phyloP scores from a whole-genome alignment of 2,329 filamentous ascomycete species.

The Podosphaera fusca region DNA sequence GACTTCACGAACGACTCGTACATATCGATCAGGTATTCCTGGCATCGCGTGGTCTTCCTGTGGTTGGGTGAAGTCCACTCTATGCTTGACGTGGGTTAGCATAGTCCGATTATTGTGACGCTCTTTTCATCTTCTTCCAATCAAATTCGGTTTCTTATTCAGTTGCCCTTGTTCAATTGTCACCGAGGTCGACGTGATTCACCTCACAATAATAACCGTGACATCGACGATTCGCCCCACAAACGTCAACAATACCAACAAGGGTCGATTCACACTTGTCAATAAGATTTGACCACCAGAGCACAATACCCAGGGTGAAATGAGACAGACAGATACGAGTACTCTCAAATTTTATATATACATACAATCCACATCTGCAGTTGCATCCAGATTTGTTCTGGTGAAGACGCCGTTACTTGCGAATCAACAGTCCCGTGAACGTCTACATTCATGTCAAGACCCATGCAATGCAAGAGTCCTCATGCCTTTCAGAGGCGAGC shows the following conservation, averaged over 20 bases:
- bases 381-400: not conserved
- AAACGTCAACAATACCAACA: not conserved
- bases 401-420: not conserved
- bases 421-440: not conserved
- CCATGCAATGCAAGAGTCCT: not conserved
- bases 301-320: not conserved
- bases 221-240: not conserved
- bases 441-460: not conserved
- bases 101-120: not conserved
- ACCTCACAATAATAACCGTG: not conserved
- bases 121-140: not conserved
- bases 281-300: not conserved
- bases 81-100: too few relatives aligned
- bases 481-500: conserved; percentile 37
- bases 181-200: not conserved
- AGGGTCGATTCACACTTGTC: not conserved
- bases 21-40: not conserved
- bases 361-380: not conserved
- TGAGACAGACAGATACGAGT: not conserved
- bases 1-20: not conserved
- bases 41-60: not conserved
- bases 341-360: not conserved
- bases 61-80: not conserved
- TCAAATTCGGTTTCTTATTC: not conserved
- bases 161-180: not conserved